Percentiles rank a stretch among this genome's conserved stretches.
Evolutionary conservation across 176 grass and related monocot species (phyloP).

Genomic region (Phoenix dactylifera): DNA sequence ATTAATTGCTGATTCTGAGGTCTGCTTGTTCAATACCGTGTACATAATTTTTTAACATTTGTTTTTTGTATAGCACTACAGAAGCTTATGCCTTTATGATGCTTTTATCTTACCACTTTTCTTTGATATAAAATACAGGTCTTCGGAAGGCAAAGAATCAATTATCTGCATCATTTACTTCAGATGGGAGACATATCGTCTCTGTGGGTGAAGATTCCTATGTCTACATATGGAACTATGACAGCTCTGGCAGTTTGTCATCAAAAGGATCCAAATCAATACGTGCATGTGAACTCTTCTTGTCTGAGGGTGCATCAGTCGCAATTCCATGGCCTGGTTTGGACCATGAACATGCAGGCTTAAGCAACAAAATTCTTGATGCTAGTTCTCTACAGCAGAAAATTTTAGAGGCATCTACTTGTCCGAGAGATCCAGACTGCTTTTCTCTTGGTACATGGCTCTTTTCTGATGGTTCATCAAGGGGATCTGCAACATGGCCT

Average conservation of each 20-base stretch:
- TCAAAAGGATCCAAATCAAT: slow-evolving; percentile 30
- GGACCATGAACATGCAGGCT: not conserved
- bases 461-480: slow-evolving; percentile 25
- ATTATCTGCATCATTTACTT: slow-evolving; percentile 57
- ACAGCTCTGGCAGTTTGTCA: not conserved
- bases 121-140: slow-evolving; percentile 27
- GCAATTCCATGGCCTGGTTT: slow-evolving; percentile 60
- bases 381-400: slow-evolving; percentile 16
- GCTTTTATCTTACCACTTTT: not conserved
- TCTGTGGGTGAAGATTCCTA: slow-evolving; percentile 55
- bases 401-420: not conserved
- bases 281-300: slow-evolving; percentile 53
- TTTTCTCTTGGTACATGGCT: slow-evolving; percentile 31
- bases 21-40: too few relatives aligned
- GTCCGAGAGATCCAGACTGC: slow-evolving; percentile 16
- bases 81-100: not conserved
- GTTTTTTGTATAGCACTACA: too few relatives aligned
- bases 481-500: slow-evolving; percentile 54
- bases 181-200: slow-evolving; percentile 59
- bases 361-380: not conserved
- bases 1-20: too few relatives aligned
- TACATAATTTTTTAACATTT: too few relatives aligned
- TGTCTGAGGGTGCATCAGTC: slow-evolving; percentile 40
- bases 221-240: slow-evolving; percentile 72
- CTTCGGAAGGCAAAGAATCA: slow-evolving; percentile 50